Percentiles rank a stretch among this genome's conserved stretches.
These are phyloP conservation scores for Rhizopogon roseolus DNA, from an alignment of 768 basidiomycete genomes.

Conservation along the genomic window DNA sequence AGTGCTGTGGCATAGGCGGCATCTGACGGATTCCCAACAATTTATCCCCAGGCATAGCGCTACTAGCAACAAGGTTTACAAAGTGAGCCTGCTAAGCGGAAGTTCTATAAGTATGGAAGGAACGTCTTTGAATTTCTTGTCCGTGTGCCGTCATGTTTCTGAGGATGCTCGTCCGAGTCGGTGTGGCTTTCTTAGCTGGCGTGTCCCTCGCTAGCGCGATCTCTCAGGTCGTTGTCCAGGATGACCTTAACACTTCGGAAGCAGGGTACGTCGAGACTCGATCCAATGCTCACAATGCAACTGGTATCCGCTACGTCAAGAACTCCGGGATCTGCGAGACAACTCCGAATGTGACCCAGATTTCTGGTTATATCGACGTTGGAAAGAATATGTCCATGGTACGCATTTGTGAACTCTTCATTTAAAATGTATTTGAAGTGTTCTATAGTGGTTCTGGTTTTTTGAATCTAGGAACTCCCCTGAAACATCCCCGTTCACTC, in stretches of 20 bases:
- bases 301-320: constrained; percentile 41
- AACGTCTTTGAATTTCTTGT: background rate
- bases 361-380: constrained; percentile 60
- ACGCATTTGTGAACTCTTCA: constrained; percentile 4
- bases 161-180: background rate
- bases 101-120: too few relatives aligned
- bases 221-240: background rate
- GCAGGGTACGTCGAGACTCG: constrained; percentile 2
- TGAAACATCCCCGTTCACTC: constrained; percentile 59
- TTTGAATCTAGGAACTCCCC: constrained; percentile 59
- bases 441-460: constrained; percentile 78
- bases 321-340: constrained; percentile 66
- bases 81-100: too few relatives aligned
- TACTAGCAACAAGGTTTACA: too few relatives aligned
- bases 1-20: background rate
- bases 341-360: constrained; percentile 52
- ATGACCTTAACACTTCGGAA: background rate
- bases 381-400: constrained; percentile 58
- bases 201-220: background rate
- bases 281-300: constrained; percentile 17
- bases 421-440: background rate
- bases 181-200: constrained; percentile 1
- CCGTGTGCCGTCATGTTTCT: constrained; percentile 9
- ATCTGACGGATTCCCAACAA: background rate
- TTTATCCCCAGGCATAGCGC: background rate